These are phyloP conservation scores for Trichophyton mentagrophytes DNA, from an alignment of 2,329 filamentous ascomycete genomes.

Conservation along the genomic window DNA sequence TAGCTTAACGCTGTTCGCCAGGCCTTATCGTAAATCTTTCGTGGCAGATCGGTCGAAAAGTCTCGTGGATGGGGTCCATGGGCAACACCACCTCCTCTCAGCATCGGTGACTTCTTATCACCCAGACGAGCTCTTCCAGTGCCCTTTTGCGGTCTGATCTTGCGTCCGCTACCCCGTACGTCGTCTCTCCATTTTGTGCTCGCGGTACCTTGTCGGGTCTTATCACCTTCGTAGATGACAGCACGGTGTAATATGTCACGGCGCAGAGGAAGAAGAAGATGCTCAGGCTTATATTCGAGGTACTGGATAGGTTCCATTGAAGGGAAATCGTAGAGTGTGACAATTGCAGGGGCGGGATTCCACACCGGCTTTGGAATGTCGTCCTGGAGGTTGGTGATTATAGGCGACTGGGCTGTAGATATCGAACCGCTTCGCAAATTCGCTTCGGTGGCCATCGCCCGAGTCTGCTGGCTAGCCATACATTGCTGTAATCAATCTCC, in stretches of 20 bases:
- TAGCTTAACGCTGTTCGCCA: constrained; percentile 92
- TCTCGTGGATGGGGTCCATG: constrained; percentile 88
- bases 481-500: constrained; percentile 10
- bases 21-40: constrained; percentile 88
- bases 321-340: constrained; percentile 85
- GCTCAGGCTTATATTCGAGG: constrained; percentile 64
- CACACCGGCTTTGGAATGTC: constrained; percentile 19
- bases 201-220: constrained; percentile 74
- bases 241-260: constrained; percentile 87
- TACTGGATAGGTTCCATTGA: constrained; percentile 70
- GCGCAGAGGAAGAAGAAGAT: constrained; percentile 76
- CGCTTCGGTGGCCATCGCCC: constrained; percentile 39
- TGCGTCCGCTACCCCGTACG: constrained; percentile 69
- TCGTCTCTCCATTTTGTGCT: constrained; percentile 69
- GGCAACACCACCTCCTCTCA: constrained; percentile 72
- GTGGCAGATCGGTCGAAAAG: constrained; percentile 69
- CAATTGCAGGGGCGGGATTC: constrained; percentile 50
- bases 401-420: constrained; percentile 16
- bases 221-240: constrained; percentile 84
- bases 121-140: constrained; percentile 67
- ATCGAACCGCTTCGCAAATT: constrained; percentile 19
- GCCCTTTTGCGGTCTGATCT: constrained; percentile 80
- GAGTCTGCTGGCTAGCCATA: constrained; percentile 9
- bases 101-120: constrained; percentile 65
- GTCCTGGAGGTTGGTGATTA: constrained; percentile 1